Conservation (phyloP, 208 protist species). For the Wallacemonas sp. region DNA sequence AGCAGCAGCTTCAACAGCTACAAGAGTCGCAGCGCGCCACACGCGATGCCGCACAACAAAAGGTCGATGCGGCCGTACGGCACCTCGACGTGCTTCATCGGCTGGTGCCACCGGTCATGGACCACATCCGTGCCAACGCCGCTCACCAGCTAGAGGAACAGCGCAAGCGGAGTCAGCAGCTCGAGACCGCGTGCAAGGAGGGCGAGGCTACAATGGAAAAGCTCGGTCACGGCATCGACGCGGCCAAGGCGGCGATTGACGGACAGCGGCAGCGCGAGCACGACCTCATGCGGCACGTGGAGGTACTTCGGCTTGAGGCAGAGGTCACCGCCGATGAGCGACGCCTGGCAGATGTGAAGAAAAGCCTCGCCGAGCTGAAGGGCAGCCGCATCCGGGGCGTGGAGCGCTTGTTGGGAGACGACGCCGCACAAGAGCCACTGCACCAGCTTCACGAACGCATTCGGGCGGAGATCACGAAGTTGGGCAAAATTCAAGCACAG, state of each 20-base stretch:
- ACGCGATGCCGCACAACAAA: constrained; percentile 7
- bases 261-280: constrained; percentile 35
- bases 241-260: constrained; percentile 30
- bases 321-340: constrained; percentile 47
- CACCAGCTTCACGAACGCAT: constrained; percentile 66
- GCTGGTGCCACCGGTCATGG: constrained; percentile 31
- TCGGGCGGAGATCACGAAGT: constrained; percentile 49
- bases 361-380: constrained; percentile 41
- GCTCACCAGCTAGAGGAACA: constrained; percentile 18
- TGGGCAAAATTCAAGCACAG: constrained; percentile 64
- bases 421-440: constrained; percentile 37
- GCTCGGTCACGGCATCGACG: constrained; percentile 26
- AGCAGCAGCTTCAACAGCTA: constrained; percentile 20
- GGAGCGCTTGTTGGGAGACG: constrained; percentile 54
- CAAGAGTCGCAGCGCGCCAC: constrained; percentile 7
- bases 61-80: constrained; percentile 13
- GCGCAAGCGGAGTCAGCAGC: constrained; percentile 23
- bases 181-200: constrained; percentile 12
- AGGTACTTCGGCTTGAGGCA: constrained; percentile 30
- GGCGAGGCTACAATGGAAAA: constrained; percentile 20
- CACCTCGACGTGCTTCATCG: constrained; percentile 20
- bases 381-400: constrained; percentile 27
- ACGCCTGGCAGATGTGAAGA: constrained; percentile 38
- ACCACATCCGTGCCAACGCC: constrained; percentile 23
- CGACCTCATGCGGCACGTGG: constrained; percentile 46